These are phyloP conservation scores for Huntiella bhutanensis DNA, from an alignment of 2,329 filamentous ascomycete species.

Conservation along the genomic window DNA sequence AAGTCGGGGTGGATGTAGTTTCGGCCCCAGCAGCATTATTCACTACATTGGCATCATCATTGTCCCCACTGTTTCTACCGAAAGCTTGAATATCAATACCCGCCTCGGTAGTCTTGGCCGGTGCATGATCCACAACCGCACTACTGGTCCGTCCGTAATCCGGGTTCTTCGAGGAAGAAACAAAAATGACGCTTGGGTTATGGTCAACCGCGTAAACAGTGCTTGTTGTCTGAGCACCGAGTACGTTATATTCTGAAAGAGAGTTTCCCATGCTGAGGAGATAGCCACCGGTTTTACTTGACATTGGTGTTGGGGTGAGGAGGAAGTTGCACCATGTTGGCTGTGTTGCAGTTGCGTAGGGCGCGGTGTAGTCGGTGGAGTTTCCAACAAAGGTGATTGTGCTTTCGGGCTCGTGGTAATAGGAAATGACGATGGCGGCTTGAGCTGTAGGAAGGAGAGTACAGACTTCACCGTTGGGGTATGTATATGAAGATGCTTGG, in stretches of 20 bases:
- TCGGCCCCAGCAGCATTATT: not conserved
- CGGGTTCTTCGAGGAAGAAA: constrained; percentile 21
- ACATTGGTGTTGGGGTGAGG: constrained; percentile 1
- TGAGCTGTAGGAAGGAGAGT: constrained; percentile 17
- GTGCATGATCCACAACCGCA: not conserved
- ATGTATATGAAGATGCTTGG: constrained; percentile 4
- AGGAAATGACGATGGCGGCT: constrained; percentile 22
- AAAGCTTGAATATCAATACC: not conserved
- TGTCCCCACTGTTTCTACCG: not conserved
- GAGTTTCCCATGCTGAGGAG: constrained; percentile 1
- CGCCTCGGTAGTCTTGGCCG: not conserved
- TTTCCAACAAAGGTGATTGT: constrained; percentile 31
- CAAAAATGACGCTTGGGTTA: constrained; percentile 29
- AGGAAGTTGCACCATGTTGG: constrained; percentile 21
- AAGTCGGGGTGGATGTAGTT: constrained; percentile 9
- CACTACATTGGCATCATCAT: not conserved
- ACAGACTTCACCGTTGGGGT: constrained; percentile 15
- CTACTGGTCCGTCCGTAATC: constrained; percentile 18
- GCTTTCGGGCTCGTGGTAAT: constrained; percentile 22
- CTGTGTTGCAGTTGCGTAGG: constrained; percentile 23
- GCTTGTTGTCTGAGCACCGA: constrained; percentile 17
- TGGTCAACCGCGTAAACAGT: constrained; percentile 35
- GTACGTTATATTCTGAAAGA: constrained; percentile 9
- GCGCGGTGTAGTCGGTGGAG: constrained; percentile 27
- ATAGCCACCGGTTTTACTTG: constrained; percentile 11